A percentile compares a stretch with the other conserved stretches of the same genome.
Evolutionary conservation across 371 early-diverging fungal species (phyloP).

Genomic region (Basidiobolus heterosporus): DNA sequence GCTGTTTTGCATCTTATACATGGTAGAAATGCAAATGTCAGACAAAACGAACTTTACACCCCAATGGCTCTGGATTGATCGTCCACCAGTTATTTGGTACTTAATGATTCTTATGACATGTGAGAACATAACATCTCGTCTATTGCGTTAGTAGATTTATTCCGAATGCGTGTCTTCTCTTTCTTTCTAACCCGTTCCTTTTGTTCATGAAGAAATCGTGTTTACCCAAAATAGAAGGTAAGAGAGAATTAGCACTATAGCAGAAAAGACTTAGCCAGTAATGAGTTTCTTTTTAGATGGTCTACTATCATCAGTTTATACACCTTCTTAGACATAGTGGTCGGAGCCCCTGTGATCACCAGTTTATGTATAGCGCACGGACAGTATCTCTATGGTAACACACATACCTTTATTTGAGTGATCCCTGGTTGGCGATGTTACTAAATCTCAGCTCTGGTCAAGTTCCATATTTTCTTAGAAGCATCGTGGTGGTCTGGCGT

Average conservation of each 20-base stretch:
- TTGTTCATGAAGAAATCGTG: conserved; percentile 13
- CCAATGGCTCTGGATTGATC: conserved; percentile 36
- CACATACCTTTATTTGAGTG: no score
- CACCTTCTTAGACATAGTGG: conserved; percentile 28
- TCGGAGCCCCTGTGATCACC: conserved; percentile 29
- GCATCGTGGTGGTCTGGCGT: conserved; percentile 33
- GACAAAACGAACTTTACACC: conserved; percentile 24
- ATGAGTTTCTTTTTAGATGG: no score
- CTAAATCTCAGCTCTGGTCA: no score
- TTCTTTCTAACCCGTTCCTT: conserved; percentile 12
- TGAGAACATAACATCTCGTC: conserved; percentile 8
- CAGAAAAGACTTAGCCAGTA: no score
- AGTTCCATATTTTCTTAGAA: conserved; percentile 42
- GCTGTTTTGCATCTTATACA: conserved; percentile 41
- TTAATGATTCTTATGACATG: conserved; percentile 11
- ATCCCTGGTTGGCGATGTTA: no score
- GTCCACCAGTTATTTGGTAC: conserved; percentile 31
- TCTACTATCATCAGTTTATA: conserved; percentile 21
- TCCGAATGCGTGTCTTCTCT: no score
- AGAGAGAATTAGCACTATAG: conserved; percentile 6
- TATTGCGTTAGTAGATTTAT: conserved; percentile 12
- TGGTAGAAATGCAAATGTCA: conserved; percentile 42
- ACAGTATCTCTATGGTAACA: conserved; percentile 20
- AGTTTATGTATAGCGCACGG: conserved; percentile 25
- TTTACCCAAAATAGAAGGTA: conserved; percentile 2